Percentiles rank a stretch among this genome's conserved stretches.
Conservation (phyloP, 768 basidiomycete species). For the Pulveroboletus sp. region DNA sequence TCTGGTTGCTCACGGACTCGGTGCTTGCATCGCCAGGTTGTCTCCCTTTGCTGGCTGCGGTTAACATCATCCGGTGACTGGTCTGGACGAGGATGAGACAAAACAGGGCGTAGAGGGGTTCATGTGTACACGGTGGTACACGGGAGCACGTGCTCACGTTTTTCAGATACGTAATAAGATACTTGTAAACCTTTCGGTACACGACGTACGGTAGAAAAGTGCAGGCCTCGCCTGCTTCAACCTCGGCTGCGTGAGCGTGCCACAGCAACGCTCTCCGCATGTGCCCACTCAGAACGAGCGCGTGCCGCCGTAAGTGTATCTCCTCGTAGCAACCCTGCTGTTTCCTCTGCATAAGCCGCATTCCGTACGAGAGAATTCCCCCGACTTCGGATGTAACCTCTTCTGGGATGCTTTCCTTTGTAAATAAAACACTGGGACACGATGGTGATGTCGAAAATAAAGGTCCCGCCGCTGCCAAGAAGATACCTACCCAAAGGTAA, state of each 20-base stretch:
- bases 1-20: slow-evolving; percentile 16
- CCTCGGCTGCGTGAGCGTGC: slow-evolving; percentile 37
- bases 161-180: neutral
- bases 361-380: slow-evolving; percentile 25
- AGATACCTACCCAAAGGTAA: slow-evolving; percentile 54
- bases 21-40: slow-evolving; percentile 3
- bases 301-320: slow-evolving; percentile 35
- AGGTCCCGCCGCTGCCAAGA: slow-evolving; percentile 87
- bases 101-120: neutral
- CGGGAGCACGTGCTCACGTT: slow-evolving; percentile 16
- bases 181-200: neutral
- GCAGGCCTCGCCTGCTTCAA: slow-evolving; percentile 15
- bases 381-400: slow-evolving; percentile 19
- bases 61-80: slow-evolving; percentile 17
- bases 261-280: slow-evolving; percentile 16
- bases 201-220: slow-evolving; percentile 1
- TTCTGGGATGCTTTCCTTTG: slow-evolving; percentile 42
- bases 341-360: slow-evolving; percentile 40
- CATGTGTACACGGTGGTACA: neutral
- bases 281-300: slow-evolving; percentile 20
- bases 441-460: slow-evolving; percentile 91
- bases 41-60: slow-evolving; percentile 16
- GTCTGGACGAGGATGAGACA: neutral
- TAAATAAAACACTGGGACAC: slow-evolving; percentile 83
- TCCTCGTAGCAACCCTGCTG: slow-evolving; percentile 43